A percentile compares a stretch with the other conserved stretches of the same genome.
Conservation (phyloP, 2,329 filamentous ascomycete genomes). For the Moelleriella libera region DNA sequence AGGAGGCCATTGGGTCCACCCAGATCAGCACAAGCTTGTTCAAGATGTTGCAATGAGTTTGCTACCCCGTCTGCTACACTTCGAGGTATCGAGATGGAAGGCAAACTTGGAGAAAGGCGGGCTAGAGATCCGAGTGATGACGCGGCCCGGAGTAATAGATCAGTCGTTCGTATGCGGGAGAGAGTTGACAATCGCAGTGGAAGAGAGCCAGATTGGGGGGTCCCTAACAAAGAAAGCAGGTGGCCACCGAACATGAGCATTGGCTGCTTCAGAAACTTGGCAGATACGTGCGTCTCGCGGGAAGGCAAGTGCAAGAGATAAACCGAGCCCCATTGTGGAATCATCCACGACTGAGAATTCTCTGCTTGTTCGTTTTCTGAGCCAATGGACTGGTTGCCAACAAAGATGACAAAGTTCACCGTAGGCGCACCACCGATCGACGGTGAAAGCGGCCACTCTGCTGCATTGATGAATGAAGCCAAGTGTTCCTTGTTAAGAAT, state of each 20-base stretch:
- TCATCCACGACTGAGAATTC: constrained; percentile 62
- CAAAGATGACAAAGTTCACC: constrained; percentile 88
- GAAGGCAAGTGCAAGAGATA: constrained; percentile 39
- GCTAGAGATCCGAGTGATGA: constrained; percentile 90
- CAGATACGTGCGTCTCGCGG: constrained; percentile 37
- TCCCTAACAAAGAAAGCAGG: constrained; percentile 73
- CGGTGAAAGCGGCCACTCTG: constrained; percentile 91
- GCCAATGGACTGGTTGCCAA: constrained; percentile 62
- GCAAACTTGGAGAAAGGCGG: constrained; percentile 67
- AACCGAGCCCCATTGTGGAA: constrained; percentile 84
- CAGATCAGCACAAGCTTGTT: constrained; percentile 61
- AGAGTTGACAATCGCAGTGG: constrained; percentile 76
- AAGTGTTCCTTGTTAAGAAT: constrained; percentile 73
- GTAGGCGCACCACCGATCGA: constrained; percentile 89
- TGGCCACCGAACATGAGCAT: constrained; percentile 87
- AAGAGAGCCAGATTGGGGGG: constrained; percentile 69
- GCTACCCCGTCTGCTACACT: constrained; percentile 77
- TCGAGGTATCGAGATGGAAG: constrained; percentile 80
- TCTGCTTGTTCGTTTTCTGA: constrained; percentile 24
- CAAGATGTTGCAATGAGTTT: constrained; percentile 63
- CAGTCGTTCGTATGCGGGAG: constrained; percentile 71
- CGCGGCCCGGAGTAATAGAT: constrained; percentile 75
- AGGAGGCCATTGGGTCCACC: constrained; percentile 53
- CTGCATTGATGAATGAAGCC: constrained; percentile 90
- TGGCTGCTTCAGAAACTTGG: constrained; percentile 57